Conservation (phyloP, 1,284 basidiomycete species). For the Fomitopsis betulina region DNA sequence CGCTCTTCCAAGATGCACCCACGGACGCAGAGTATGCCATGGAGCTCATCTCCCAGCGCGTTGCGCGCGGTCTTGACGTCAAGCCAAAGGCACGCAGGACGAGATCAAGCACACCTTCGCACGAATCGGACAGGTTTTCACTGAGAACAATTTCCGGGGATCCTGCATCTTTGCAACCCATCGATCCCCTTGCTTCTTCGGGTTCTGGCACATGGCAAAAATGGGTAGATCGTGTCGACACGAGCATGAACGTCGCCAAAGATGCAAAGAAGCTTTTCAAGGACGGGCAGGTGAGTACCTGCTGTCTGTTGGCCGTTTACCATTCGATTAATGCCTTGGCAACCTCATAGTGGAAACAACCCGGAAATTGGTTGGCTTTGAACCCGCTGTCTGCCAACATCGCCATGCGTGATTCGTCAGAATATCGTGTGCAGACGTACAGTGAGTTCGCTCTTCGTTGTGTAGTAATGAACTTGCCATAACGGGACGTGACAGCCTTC, state of each 20-base stretch:
- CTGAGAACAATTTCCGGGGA: not conserved
- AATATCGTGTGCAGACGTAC: conserved; percentile 29
- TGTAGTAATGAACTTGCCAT: conserved; percentile 2
- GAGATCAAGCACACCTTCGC: not conserved
- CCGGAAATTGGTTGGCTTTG: conserved; percentile 18
- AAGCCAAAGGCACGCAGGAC: conserved; percentile 10
- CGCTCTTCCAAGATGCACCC: conserved; percentile 46
- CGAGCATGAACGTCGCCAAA: conserved; percentile 39
- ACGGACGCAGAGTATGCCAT: conserved; percentile 68
- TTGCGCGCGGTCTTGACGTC: conserved; percentile 45
- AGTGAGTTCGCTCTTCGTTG: conserved; percentile 29
- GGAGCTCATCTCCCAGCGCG: conserved; percentile 57
- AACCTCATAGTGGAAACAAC: conserved; percentile 21
- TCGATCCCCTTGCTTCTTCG: not conserved
- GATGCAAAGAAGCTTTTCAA: conserved; percentile 39
- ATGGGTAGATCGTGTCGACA: conserved; percentile 43
- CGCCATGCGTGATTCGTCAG: conserved; percentile 10
- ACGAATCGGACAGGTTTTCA: not conserved
- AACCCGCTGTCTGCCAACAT: conserved; percentile 17
- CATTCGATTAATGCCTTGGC: not conserved
- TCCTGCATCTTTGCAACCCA: not conserved
- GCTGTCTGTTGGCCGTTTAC: not conserved
- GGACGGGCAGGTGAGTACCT: conserved; percentile 28
- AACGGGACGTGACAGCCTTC: conserved; percentile 39
- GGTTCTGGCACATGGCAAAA: conserved; percentile 47